Evolutionary conservation across 441 rosid species (phyloP), one percentile per base, ranked within the genome.

Genomic region (Pelargonium australe): DNA sequence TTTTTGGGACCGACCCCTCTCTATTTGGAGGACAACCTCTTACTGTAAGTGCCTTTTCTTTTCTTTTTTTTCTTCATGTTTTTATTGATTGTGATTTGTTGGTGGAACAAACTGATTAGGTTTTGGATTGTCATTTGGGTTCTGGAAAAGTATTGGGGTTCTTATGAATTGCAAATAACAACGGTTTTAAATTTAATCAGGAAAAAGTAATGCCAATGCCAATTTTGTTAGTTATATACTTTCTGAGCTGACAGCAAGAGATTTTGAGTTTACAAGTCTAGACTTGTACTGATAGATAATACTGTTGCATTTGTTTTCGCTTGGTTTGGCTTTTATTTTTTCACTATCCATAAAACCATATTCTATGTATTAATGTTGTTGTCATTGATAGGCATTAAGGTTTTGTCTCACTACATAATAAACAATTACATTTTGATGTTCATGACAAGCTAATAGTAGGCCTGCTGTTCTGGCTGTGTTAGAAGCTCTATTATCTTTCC

Each of bases 1-100:
- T 71, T 17, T 76, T 67, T 51, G 82, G 76, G 10, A 37, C 73
- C 4, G 79, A 74, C 65, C 77, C 78, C 0, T 64, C 73, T 74
- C 40, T 55, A 57, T 68, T 62, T 68, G 60, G 47, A 70, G 77
- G 58, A 62, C 75, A 76, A 0, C 60, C 16, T n/a, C 19, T 14
- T 4, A 53, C 16, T 73, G 82, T 69, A 77, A 76, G 87, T 79
- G 73, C 75, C 67, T 76, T 31, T 31, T 73, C 65, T 68, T 63
- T 63, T 55, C 8, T 31, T 11, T 9, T 19, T 7, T 23, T 3
- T 1, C 2, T n/a, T 10, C 2, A 28, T 31, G 64, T 37, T 68
- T 55, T 34, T 25, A 16, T 9, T 8, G 3, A 25, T 57, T 58
- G 6, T 10, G 3, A 14, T 5, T 7, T 41, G 41, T 57, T 11